Evolutionary conservation across 176 grass and related monocot genomes (phyloP).

Genomic region (Musa troglodytarum): DNA sequence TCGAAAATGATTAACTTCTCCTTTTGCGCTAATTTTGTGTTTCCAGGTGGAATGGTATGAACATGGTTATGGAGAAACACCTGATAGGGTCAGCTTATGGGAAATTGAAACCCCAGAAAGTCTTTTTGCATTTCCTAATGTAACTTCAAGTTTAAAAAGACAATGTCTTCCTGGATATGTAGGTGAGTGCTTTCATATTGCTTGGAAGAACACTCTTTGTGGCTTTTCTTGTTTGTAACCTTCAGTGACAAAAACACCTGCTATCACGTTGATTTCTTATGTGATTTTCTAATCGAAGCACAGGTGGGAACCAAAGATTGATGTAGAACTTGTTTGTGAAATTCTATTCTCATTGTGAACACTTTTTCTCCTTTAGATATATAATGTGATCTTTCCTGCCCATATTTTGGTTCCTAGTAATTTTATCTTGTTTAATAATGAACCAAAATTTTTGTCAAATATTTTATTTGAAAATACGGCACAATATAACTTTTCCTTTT

Average conservation of each 20-base stretch:
- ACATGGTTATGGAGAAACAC: conserved; percentile 85
- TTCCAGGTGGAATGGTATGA: conserved; percentile 87
- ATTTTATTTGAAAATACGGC: no score
- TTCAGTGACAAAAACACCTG: background rate
- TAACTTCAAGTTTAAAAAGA: conserved; percentile 52
- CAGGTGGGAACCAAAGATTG: no score
- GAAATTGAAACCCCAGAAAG: conserved; percentile 83
- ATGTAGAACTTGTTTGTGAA: no score
- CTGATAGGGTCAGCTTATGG: conserved; percentile 75
- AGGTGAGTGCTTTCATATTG: conserved; percentile 10
- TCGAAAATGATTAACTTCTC: background rate
- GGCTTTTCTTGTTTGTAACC: background rate
- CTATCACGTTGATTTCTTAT: background rate
- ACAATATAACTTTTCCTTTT: no score
- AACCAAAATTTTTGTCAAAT: no score
- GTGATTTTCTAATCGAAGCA: background rate
- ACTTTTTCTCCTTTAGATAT: no score
- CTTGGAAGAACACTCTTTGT: background rate
- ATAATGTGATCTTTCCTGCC: no score
- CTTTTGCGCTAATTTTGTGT: background rate
- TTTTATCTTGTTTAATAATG: no score
- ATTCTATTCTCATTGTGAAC: no score
- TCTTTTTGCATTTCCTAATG: conserved; percentile 50
- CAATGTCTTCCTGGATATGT: conserved; percentile 57
- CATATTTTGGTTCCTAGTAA: no score